Evolutionary conservation across 208 protist species (phyloP).

Genomic region (Trypanosoma boissoni): DNA sequence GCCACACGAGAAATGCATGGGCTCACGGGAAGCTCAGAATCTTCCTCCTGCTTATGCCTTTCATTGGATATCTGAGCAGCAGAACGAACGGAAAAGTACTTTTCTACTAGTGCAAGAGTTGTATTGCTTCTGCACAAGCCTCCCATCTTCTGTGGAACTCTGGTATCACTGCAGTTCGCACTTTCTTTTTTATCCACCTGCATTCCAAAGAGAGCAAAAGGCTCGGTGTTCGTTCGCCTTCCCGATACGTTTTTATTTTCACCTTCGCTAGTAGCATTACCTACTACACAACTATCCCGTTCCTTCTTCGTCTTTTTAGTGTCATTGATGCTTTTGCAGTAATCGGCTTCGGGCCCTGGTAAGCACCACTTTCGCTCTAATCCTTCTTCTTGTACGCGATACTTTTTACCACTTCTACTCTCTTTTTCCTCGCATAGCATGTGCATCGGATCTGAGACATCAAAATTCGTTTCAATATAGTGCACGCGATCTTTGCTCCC

Average conservation of each 20-base stretch:
- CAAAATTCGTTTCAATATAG: neutral
- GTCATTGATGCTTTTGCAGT: neutral
- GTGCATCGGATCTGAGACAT: neutral
- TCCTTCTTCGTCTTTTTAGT: neutral
- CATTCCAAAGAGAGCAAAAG: neutral
- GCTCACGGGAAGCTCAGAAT: no score
- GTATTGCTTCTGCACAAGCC: no score
- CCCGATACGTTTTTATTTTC: neutral
- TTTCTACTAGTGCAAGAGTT: no score
- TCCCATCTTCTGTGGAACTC: neutral
- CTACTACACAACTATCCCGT: neutral
- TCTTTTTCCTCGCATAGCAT: slow-evolving; percentile 6
- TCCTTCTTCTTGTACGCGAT: slow-evolving; percentile 2
- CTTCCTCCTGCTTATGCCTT: no score
- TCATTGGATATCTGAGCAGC: no score
- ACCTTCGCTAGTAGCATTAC: neutral
- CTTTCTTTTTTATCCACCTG: neutral
- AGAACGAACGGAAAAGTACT: no score
- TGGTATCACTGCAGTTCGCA: neutral
- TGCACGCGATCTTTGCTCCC: neutral
- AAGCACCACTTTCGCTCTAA: neutral
- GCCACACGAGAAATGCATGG: no score
- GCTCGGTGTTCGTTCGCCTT: neutral
- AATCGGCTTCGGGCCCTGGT: slow-evolving; percentile 1
- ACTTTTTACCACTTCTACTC: neutral